A percentile compares a stretch with the other conserved stretches of the same genome.
Conservation (phyloP, 768 basidiomycete genomes). For the Punctularia strigosozonata region DNA sequence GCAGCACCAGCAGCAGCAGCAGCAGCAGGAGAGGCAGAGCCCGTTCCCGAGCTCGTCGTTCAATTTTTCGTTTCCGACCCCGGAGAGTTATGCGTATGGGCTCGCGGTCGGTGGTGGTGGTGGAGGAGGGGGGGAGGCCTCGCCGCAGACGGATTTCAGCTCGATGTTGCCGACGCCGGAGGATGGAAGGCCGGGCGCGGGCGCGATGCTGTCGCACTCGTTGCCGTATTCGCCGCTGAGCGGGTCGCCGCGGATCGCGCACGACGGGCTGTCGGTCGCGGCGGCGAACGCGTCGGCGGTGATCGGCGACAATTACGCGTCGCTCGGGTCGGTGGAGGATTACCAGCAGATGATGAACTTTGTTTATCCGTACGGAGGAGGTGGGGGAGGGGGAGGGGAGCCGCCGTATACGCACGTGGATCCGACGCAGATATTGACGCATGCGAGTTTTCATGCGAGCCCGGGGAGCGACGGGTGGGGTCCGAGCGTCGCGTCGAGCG, state of each 20-base stretch:
- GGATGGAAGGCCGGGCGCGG: not conserved
- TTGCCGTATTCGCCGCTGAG: slow-evolving; percentile 25
- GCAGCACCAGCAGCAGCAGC: slow-evolving; percentile 23
- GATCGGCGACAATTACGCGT: slow-evolving; percentile 65
- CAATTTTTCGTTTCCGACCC: slow-evolving; percentile 59
- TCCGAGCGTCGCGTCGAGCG: slow-evolving; percentile 53
- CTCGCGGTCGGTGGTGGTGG: slow-evolving; percentile 5
- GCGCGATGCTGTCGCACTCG: slow-evolving; percentile 6
- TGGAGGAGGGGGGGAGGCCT: no score
- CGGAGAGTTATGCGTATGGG: slow-evolving; percentile 45
- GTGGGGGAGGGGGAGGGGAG: slow-evolving; percentile 21
- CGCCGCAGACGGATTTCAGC: slow-evolving; percentile 5
- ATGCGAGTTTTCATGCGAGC: slow-evolving; percentile 53
- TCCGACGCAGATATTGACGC: slow-evolving; percentile 76
- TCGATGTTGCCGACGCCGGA: not conserved
- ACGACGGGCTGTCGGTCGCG: slow-evolving; percentile 51
- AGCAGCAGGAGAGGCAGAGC: slow-evolving; percentile 27
- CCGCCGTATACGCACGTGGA: slow-evolving; percentile 71
- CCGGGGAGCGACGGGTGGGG: slow-evolving; percentile 79
- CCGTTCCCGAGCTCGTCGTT: slow-evolving; percentile 60
- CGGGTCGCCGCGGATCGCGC: slow-evolving; percentile 16
- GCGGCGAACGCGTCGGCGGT: slow-evolving; percentile 55
- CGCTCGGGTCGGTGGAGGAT: slow-evolving; percentile 41
- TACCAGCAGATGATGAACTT: slow-evolving; percentile 59
- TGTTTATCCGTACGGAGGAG: slow-evolving; percentile 45